Evolutionary conservation across 208 protist genomes (phyloP).

Genomic region (Leishmania aethiopica): DNA sequence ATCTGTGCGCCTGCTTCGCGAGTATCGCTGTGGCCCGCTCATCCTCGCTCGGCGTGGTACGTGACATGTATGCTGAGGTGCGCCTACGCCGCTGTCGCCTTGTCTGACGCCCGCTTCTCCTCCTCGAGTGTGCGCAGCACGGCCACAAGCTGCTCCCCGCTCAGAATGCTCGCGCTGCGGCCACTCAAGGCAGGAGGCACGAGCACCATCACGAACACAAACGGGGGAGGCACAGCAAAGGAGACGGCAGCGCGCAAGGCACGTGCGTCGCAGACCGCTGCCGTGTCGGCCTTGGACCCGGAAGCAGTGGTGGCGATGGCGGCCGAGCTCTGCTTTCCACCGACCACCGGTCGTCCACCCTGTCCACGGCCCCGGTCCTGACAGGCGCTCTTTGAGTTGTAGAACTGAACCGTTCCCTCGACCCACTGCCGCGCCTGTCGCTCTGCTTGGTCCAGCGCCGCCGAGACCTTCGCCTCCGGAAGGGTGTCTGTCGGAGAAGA

Average conservation of each 20-base stretch:
- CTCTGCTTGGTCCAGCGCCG: slow-evolving; percentile 15
- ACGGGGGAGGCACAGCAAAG: slow-evolving; percentile 41
- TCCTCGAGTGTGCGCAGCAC: slow-evolving; percentile 38
- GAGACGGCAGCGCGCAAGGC: slow-evolving; percentile 12
- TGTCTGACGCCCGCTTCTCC: slow-evolving; percentile 9
- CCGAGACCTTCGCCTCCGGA: not conserved
- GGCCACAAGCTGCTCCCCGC: slow-evolving; percentile 24
- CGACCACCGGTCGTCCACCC: not conserved
- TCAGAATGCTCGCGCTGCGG: slow-evolving; percentile 40
- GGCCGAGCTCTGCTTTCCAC: not conserved
- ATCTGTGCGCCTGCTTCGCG: not conserved
- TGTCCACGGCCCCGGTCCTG: not conserved
- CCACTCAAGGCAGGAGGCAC: slow-evolving; percentile 33
- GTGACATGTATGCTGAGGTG: not conserved
- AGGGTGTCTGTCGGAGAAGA: not conserved
- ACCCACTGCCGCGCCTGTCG: slow-evolving; percentile 41
- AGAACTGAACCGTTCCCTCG: slow-evolving; percentile 30
- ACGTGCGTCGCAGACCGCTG: slow-evolving; percentile 6
- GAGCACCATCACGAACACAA: slow-evolving; percentile 53
- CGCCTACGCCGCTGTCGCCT: not conserved
- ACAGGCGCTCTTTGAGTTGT: slow-evolving; percentile 11
- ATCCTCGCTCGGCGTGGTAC: not conserved
- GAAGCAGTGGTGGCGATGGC: not conserved
- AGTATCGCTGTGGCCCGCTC: not conserved
- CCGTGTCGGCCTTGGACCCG: not conserved